These are phyloP conservation scores for Trichoderma gamsii DNA, from an alignment of 495 filamentous ascomycete genomes.

Conservation along the genomic window DNA sequence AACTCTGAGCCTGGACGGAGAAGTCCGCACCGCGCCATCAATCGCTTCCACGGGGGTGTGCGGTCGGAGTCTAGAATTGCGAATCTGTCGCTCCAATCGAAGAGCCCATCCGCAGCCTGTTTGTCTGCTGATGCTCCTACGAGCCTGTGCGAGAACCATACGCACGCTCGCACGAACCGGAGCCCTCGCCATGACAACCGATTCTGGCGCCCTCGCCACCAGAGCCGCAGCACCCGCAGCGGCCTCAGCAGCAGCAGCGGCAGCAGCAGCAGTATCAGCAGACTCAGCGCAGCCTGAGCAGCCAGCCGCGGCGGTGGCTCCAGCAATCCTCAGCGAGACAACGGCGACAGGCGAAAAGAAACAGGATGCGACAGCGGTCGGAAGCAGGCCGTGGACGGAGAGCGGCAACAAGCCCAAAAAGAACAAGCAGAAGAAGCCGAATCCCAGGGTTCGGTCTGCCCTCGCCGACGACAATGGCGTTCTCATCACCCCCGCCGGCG, in stretches of 20 bases:
- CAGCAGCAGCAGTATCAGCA: neutral
- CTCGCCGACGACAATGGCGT: slow-evolving; percentile 28
- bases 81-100: neutral
- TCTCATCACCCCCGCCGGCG: slow-evolving; percentile 51
- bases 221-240: neutral
- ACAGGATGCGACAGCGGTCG: neutral
- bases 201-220: neutral
- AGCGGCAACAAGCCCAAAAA: neutral
- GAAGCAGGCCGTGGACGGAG: neutral
- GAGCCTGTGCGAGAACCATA: slow-evolving; percentile 1
- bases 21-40: neutral
- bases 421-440: neutral
- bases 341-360: neutral
- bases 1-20: neutral
- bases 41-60: neutral
- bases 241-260: neutral
- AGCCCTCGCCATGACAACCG: neutral
- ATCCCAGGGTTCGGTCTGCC: slow-evolving; percentile 8
- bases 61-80: neutral
- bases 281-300: neutral
- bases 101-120: neutral
- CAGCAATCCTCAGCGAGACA: neutral
- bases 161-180: neutral
- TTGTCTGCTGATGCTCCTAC: slow-evolving; percentile 7
- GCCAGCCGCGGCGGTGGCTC: neutral